Evolutionary conservation across 208 protist species (phyloP), one percentile per base, ranked within the genome.

Genomic region (Novymonas esmeraldas): DNA sequence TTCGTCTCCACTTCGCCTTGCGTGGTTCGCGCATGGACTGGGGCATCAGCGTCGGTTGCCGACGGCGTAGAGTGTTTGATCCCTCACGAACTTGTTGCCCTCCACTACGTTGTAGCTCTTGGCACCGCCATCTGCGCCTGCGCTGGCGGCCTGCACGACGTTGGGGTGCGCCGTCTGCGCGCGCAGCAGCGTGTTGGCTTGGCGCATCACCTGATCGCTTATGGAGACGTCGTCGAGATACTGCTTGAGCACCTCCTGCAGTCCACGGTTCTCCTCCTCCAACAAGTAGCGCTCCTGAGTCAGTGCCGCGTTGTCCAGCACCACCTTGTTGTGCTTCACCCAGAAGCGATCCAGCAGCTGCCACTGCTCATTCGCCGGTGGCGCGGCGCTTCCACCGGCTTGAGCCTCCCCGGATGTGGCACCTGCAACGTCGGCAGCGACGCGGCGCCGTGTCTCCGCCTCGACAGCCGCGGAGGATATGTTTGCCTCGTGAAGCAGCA

Each of bases 171-270:
- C 66, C 20, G 67, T 55, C 28, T 73, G 76, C 20, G 74, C 85
- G 36, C 62, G 71, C 20, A 93, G 79, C 36, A 94, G 64, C 3
- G 82, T 52, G 57, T 90, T 90, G 50, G 82, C 79, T 36, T 64
- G 69, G 14, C 72, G 59, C 87, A 95, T 95, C 22, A 98, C 96
- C 41, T 85, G 84, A 52, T 98, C 90, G 76, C 87, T 98, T 18
- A 99, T 92, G 4, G 90, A 93, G 48, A 99, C 90, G 58, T 98
- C 96, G 69, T 99, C 94, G 18, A 99, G 79, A 81, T 98, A 98
- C 72, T 97, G 88, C 70, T 98, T 96, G 9, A 99, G 85, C 45
- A 98, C 70, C 16, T 63, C 46, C 55, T 96, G 85, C 29, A 99
- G 73, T 56, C 92, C 81, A 56, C 76, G 58, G 55, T 98, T 98